Conservation (phyloP, 768 basidiomycete genomes). For the Naematelia aurantialba region DNA sequence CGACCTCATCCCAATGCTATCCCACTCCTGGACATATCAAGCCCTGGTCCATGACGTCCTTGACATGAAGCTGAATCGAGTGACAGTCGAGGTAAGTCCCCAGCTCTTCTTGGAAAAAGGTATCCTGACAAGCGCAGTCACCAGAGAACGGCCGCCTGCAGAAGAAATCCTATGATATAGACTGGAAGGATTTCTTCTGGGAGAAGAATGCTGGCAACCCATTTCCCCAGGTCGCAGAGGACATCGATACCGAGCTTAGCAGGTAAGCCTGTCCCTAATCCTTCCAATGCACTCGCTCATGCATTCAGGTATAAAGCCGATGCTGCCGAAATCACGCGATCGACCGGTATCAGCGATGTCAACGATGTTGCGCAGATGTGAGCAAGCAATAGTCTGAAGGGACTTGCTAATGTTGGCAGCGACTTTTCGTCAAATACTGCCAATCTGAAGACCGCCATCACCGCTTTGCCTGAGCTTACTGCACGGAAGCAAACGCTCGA, state of each 20-base stretch:
- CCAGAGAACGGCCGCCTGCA: slow-evolving; percentile 58
- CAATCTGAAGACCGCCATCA: slow-evolving; percentile 94
- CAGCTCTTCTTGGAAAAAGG: neutral
- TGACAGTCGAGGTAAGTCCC: slow-evolving; percentile 62
- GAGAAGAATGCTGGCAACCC: slow-evolving; percentile 90
- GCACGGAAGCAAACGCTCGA: slow-evolving; percentile 94
- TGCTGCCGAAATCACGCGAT: slow-evolving; percentile 92
- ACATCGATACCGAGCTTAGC: slow-evolving; percentile 86
- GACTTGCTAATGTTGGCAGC: slow-evolving; percentile 51
- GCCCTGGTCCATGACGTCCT: slow-evolving; percentile 96
- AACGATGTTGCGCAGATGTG: slow-evolving; percentile 92
- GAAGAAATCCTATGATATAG: slow-evolving; percentile 83
- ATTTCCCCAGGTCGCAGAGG: slow-evolving; percentile 97
- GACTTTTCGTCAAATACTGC: slow-evolving; percentile 90
- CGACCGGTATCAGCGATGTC: slow-evolving; percentile 91
- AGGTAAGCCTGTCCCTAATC: slow-evolving; percentile 55
- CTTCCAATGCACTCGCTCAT: neutral
- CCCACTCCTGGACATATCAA: slow-evolving; percentile 99
- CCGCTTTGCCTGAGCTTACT: slow-evolving; percentile 90
- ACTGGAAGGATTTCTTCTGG: slow-evolving; percentile 99
- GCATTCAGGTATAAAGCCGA: slow-evolving; percentile 67
- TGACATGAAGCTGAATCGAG: slow-evolving; percentile 92
- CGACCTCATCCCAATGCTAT: slow-evolving; percentile 86
- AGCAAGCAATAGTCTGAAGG: slow-evolving; percentile 41
- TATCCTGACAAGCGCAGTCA: slow-evolving; percentile 47